Percentiles rank a stretch among this genome's conserved stretches.
phyloP scores from a whole-genome alignment of 139 green algal genomes.

The Micractinium sp. region DNA sequence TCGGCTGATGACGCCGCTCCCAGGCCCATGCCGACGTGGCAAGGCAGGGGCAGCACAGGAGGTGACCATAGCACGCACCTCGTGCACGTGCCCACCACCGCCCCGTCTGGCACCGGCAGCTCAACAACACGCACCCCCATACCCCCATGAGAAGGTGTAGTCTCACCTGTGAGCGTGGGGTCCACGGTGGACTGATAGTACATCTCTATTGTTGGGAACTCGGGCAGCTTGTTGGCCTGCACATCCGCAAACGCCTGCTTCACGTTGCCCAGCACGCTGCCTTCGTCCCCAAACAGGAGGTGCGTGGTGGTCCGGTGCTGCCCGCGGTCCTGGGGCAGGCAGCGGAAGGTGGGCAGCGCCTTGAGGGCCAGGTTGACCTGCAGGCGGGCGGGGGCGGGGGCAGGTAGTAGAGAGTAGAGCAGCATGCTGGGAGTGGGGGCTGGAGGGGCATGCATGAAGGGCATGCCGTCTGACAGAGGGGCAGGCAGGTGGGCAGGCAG shows the following conservation, averaged over 20 bases:
- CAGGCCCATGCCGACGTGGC: too few relatives aligned
- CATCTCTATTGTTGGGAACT: slow-evolving; percentile 64
- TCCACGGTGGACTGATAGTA: slow-evolving; percentile 66
- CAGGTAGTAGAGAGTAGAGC: background rate
- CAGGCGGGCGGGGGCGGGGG: background rate
- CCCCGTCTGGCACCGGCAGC: too few relatives aligned
- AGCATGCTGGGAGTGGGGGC: background rate
- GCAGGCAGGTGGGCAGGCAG: background rate
- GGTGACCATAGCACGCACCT: background rate
- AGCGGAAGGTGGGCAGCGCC: slow-evolving; percentile 59
- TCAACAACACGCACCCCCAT: background rate
- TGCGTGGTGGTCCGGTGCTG: slow-evolving; percentile 65
- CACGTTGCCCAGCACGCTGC: background rate
- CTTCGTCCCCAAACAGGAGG: slow-evolving; percentile 56
- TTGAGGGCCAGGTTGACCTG: slow-evolving; percentile 68
- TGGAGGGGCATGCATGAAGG: background rate
- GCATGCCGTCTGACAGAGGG: background rate
- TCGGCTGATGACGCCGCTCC: background rate
- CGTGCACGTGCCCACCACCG: background rate
- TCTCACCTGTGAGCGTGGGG: slow-evolving; percentile 41
- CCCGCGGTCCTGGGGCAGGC: slow-evolving; percentile 50
- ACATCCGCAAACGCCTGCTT: slow-evolving; percentile 23
- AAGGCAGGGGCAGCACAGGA: background rate
- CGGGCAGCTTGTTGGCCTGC: slow-evolving; percentile 42
- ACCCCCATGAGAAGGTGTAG: too few relatives aligned